These are phyloP conservation scores for Triglochin maritima DNA, from an alignment of 106 monocot genomes.

Conservation along the genomic window DNA sequence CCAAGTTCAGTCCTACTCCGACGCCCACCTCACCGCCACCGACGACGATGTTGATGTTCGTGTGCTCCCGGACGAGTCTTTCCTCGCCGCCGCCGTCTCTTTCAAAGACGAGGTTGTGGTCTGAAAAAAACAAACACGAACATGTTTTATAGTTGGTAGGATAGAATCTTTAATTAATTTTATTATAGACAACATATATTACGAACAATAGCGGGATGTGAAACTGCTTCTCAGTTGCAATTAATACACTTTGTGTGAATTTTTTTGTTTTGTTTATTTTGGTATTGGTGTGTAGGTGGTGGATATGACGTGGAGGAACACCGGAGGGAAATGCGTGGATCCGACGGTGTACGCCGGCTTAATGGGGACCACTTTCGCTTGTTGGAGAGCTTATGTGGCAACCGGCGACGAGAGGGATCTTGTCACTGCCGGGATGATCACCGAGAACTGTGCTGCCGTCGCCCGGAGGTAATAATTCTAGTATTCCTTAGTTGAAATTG, in stretches of 20 bases:
- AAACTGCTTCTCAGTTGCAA: no score
- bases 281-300: constrained; percentile 1
- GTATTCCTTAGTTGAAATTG: neutral
- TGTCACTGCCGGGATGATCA: constrained; percentile 1
- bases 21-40: neutral
- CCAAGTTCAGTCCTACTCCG: neutral
- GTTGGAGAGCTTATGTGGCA: constrained; percentile 9
- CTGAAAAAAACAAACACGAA: no score
- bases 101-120: constrained; percentile 16
- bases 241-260: neutral
- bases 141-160: no score
- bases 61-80: neutral
- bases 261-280: neutral
- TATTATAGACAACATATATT: no score
- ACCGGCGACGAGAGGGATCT: constrained; percentile 4
- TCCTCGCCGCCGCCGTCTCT: constrained; percentile 8
- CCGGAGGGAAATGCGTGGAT: neutral
- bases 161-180: no score
- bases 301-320: constrained; percentile 5
- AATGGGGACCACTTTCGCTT: constrained; percentile 13
- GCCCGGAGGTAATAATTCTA: constrained; percentile 2
- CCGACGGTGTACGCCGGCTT: constrained; percentile 14
- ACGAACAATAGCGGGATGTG: no score
- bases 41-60: neutral
- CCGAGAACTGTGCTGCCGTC: constrained; percentile 9